A percentile compares a stretch with the other conserved stretches of the same genome.
phyloP scores from a whole-genome alignment of 2,329 filamentous ascomycete genomes.

The Neopestalotiopsis sp. region DNA sequence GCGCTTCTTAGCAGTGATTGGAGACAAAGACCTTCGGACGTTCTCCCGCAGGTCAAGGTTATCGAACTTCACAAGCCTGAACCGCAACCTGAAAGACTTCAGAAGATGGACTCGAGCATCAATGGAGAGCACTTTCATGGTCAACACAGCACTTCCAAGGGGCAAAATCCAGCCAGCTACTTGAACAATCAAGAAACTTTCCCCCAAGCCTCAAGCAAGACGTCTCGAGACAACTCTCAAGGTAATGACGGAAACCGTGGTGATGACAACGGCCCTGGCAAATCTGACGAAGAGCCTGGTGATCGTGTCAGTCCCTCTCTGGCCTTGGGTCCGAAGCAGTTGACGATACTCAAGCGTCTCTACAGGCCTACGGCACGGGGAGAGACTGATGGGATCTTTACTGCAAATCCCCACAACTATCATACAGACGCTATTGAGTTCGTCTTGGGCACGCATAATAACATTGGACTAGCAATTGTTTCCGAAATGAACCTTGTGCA shows the following conservation, averaged over 20 bases:
- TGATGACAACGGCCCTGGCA: neutral
- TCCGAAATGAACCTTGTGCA: neutral
- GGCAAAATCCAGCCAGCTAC: neutral
- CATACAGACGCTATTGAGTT: neutral
- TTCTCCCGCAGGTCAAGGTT: neutral
- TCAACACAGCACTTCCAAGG: neutral
- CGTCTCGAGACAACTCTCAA: neutral
- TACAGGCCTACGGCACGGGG: neutral
- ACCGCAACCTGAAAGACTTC: slow-evolving; percentile 16
- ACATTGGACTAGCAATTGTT: neutral
- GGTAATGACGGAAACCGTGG: neutral
- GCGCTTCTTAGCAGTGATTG: slow-evolving; percentile 19
- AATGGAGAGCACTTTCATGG: neutral
- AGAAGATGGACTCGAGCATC: slow-evolving; percentile 12
- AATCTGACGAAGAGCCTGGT: neutral
- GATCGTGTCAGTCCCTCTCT: neutral
- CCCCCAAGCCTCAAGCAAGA: neutral
- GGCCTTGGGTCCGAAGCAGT: neutral
- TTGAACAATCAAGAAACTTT: neutral
- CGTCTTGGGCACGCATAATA: too few relatives aligned
- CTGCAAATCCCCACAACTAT: neutral
- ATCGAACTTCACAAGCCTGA: slow-evolving; percentile 22
- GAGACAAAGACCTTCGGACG: slow-evolving; percentile 14
- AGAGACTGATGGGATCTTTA: neutral
- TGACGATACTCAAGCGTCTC: neutral